Evolutionary conservation across 805 yeast genomes (phyloP).

Genomic region (Candida maltosa): DNA sequence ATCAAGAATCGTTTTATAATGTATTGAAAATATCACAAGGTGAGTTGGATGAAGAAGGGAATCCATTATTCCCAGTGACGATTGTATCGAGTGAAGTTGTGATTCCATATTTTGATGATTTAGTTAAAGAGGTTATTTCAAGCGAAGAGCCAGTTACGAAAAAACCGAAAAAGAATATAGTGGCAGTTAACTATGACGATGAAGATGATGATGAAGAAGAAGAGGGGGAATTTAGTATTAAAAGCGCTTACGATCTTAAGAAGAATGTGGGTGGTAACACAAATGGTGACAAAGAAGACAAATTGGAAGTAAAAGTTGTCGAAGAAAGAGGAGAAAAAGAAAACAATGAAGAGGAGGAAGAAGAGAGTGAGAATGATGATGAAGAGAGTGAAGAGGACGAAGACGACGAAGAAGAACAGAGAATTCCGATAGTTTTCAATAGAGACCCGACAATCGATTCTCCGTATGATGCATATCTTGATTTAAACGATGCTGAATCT

Average conservation of each 20-base stretch:
- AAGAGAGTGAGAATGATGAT: neutral
- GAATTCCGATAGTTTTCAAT: neutral
- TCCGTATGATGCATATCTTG: conserved; percentile 22
- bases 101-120: conserved; percentile 51
- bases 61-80: conserved; percentile 50
- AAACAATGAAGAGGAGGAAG: neutral
- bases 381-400: conserved; percentile 1
- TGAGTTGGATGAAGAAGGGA: conserved; percentile 35
- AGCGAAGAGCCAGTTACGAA: conserved; percentile 14
- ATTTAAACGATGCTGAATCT: conserved; percentile 17
- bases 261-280: neutral
- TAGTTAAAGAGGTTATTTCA: conserved; percentile 15
- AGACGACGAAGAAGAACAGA: conserved; percentile 1
- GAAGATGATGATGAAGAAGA: conserved; percentile 23
- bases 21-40: conserved; percentile 48
- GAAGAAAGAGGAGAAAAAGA: conserved; percentile 1
- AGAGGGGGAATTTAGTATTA: conserved; percentile 27
- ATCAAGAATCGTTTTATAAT: conserved; percentile 53
- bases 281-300: neutral
- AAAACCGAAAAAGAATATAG: conserved; percentile 10
- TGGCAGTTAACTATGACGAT: conserved; percentile 28
- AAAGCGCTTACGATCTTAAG: conserved; percentile 37
- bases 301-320: neutral
- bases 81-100: conserved; percentile 41
- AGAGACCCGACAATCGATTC: conserved; percentile 21